Base-by-base conservation (phyloP, 108 stramenopile genomes). In the Fragilaria radians region DNA sequence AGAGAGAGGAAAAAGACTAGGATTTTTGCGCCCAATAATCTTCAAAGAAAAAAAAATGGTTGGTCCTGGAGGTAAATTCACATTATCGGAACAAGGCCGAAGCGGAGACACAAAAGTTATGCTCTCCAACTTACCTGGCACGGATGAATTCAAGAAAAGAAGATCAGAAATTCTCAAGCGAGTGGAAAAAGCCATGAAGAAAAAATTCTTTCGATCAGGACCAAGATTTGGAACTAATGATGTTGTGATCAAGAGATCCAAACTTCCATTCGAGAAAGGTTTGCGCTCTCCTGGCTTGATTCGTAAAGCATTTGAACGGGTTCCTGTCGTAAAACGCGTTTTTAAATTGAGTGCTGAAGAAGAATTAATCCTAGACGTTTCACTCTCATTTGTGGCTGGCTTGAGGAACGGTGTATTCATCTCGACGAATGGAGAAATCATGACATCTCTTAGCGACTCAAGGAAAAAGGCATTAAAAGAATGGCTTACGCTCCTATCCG, bases 401-500 rank as follows among this genome's bases (percentile, higher is more conserved):
- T 24, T 93, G 31, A 55, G 73, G 42, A 67, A 61, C 32, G 73
- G 74, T 2, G 61, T 87, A 11, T 83, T 67, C 55, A 71, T 63
- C 47, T 67, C 24, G 0, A 34, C 54, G 2, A 66, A 80, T 47
- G n/a, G n/a, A n/a, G n/a, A n/a, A n/a, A n/a, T n/a, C n/a, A n/a
- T n/a, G n/a, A n/a, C n/a, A n/a, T 72, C 78, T 36, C 67, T 57
- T 33, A 56, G 67, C 56, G 47, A 57, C 48, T 58, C 32, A 30
- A 32, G 59, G 50, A 48, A 67, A 46, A 18, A 22, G 19, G 80
- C 80, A 5, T 67, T 93, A 34, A 54, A 46, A 24, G 59, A 68
- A 2, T 93, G 83, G 83, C 58, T 93, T 47, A 60, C 82, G 14
- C 70, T 93, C 32, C 67, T 93, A 31, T 61, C 47, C n/a, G 72